Percentiles rank a stretch among this genome's conserved stretches.
Evolutionary conservation across 768 basidiomycete genomes (phyloP).

Genomic region (Rhodotorula sphaerocarpa): DNA sequence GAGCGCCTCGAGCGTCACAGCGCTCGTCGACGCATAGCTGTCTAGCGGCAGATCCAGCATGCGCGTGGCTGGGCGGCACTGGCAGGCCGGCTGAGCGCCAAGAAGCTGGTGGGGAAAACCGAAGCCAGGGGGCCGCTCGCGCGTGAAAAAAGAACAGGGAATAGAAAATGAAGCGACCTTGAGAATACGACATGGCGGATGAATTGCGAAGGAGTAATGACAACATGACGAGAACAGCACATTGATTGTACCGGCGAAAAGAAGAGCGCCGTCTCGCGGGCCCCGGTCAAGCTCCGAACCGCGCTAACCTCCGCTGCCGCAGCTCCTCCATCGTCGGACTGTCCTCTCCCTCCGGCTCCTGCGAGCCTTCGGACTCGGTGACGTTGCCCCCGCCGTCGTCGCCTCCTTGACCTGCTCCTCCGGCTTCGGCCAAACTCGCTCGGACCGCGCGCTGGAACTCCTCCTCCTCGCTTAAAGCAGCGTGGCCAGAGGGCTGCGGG

Average conservation of each 20-base stretch:
- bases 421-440: slow-evolving; percentile 7
- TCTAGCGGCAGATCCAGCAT: not conserved
- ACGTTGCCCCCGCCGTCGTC: not conserved
- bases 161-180: not conserved
- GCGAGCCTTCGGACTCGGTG: not conserved
- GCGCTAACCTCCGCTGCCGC: slow-evolving; percentile 25
- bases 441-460: slow-evolving; percentile 17
- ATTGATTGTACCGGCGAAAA: not conserved
- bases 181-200: too few relatives aligned
- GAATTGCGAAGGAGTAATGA: too few relatives aligned
- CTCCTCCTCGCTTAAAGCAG: slow-evolving; percentile 12
- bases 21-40: not conserved
- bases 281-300: slow-evolving; percentile 10
- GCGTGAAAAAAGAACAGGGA: not conserved
- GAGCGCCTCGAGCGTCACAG: not conserved
- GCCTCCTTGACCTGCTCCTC: not conserved
- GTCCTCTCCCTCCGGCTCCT: slow-evolving; percentile 19
- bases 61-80: not conserved
- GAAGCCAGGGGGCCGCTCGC: too few relatives aligned
- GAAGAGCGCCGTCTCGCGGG: not conserved
- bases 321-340: slow-evolving; percentile 29
- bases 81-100: not conserved
- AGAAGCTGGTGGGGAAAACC: too few relatives aligned
- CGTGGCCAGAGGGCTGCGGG: not conserved
- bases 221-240: not conserved